Evolutionary conservation across 805 yeast genomes (phyloP).

Genomic region (Nematodospora valgi): DNA sequence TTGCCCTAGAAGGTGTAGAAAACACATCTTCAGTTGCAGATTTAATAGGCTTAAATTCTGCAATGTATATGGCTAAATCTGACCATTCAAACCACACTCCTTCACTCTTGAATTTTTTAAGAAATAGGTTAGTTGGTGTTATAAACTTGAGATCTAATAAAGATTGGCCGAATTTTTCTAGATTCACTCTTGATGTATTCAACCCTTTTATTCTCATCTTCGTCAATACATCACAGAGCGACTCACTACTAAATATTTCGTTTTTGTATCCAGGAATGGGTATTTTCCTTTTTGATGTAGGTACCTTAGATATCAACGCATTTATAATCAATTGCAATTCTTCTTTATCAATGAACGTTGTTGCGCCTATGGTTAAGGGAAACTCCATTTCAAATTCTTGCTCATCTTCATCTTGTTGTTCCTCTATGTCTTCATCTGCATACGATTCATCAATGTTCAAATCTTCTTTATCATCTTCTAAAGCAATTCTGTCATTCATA

Average conservation of each 20-base stretch:
- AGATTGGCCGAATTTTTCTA: conserved; percentile 40
- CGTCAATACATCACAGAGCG: conserved; percentile 25
- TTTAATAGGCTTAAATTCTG: background rate
- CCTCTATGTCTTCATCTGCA: background rate
- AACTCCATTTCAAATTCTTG: conserved; percentile 17
- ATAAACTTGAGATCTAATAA: conserved; percentile 33
- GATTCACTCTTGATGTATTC: conserved; percentile 31
- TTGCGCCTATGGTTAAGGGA: conserved; percentile 32
- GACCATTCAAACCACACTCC: conserved; percentile 47
- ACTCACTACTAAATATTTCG: conserved; percentile 39
- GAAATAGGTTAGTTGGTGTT: conserved; percentile 27
- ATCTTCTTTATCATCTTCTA: background rate
- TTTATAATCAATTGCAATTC: conserved; percentile 22
- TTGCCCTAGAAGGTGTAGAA: background rate
- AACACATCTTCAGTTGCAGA: background rate
- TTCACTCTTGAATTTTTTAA: conserved; percentile 37
- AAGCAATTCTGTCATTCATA: background rate
- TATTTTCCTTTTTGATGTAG: conserved; percentile 28
- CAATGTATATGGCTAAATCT: conserved; percentile 20
- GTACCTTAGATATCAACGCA: conserved; percentile 20
- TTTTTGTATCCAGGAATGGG: conserved; percentile 39
- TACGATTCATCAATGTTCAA: background rate
- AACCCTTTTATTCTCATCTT: conserved; percentile 27
- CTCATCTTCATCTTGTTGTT: background rate
- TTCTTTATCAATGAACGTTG: conserved; percentile 12